Base-by-base conservation (phyloP, 2,329 filamentous ascomycete genomes). In the Ophiostoma ulmi region DNA sequence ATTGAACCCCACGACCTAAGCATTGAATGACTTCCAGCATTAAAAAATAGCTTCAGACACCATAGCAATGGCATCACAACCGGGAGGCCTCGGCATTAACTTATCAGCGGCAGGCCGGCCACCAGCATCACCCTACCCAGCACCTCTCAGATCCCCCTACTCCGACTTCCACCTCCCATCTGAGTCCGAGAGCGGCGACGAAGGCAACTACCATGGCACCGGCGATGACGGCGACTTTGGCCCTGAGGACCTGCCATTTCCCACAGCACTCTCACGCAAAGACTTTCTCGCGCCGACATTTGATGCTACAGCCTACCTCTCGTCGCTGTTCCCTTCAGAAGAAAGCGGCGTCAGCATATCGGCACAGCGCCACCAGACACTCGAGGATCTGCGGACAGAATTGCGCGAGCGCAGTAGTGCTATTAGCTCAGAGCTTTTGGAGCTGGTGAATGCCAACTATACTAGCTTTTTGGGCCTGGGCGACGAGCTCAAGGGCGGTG, bases 361-460 rank as follows among this genome's bases (percentile, higher is more conserved):
- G 1, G 88, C 89, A 26, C 89, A 95, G 77, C 91, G 95, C 1
- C 95, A 99, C 79, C 95, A 99, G 79, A 97, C 94, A 0, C 91
- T 99, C 67, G 94, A 97, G 78, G 95, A 99, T 79, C 84, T 99
- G 41, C 92, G 94, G 48, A 82, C 90, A 5, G 96, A 99, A 77
- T 84, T 99, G 20, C 90, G 94, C 64, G 88, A 93, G 72, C 86
- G 96, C 69, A 92, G 90, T 75, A 87, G 91, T 75, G 86, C 90
- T 26, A 89, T 99, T 73, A 91, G 90, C 76, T 88, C 90, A 73
- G 95, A 99, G 81, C 85, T 99, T 2, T 85, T 99, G 22, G 94
- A 97, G 80, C 87, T 99, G 8, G 95, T 99, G 74, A 99, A 99
- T 78, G 87, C 90, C 69, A 97, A 99, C 80, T 98, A 99, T 78